phyloP scores from a whole-genome alignment of 1,139 yeast genomes.

The Blastobotrys capitulatus region DNA sequence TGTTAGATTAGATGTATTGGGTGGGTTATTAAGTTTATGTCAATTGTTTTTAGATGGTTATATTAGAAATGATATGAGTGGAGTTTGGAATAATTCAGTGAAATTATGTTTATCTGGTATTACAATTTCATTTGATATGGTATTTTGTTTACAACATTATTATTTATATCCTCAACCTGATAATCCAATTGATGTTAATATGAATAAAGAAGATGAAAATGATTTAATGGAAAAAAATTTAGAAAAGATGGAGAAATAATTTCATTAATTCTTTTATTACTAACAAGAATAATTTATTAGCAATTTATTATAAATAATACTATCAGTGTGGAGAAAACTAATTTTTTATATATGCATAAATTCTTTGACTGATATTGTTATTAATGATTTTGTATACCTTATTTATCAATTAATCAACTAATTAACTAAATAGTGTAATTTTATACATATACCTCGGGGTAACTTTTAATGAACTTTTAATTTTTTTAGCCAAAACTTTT shows the following conservation, averaged over 20 bases:
- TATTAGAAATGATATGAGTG: conserved; percentile 28
- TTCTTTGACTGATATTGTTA: no score
- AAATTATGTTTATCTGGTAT: conserved; percentile 31
- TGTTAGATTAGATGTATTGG: conserved; percentile 44
- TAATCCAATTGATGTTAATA: conserved; percentile 19
- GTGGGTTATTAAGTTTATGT: conserved; percentile 46
- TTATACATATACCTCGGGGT: no score
- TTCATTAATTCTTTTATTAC: neutral
- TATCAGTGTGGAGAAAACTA: no score
- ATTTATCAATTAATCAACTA: no score
- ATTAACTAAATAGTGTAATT: no score
- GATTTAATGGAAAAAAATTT: conserved; percentile 16
- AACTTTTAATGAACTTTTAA: no score
- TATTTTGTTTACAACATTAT: conserved; percentile 32
- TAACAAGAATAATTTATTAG: conserved; percentile 8
- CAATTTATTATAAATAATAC: no score
- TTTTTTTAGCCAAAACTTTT: no score
- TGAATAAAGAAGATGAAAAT: conserved; percentile 10
- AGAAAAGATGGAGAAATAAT: neutral
- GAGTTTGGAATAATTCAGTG: conserved; percentile 33
- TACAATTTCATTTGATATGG: conserved; percentile 30
- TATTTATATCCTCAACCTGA: conserved; percentile 1
- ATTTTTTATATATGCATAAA: no score
- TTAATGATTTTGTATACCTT: no score
- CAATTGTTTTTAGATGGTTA: conserved; percentile 45